phyloP scores from a whole-genome alignment of 306 rosid genomes.

The Heteromeles arbutifolia region DNA sequence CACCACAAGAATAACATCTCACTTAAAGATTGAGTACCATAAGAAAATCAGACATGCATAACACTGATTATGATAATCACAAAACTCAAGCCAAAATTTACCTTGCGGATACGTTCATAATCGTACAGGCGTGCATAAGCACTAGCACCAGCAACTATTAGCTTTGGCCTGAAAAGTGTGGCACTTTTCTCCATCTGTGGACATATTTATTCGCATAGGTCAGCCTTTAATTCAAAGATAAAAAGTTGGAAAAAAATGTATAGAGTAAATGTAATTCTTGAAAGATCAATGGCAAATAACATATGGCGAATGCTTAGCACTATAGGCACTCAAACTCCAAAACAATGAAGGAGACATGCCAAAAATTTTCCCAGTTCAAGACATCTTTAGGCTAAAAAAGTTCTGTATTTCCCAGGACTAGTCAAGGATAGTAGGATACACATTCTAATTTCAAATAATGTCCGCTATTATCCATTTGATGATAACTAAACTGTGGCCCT shows the following conservation, averaged over 20 bases:
- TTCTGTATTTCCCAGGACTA: neutral
- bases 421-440: neutral
- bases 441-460: neutral
- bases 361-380: neutral
- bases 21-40: neutral
- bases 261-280: neutral
- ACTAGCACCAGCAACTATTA: slow-evolving; percentile 50
- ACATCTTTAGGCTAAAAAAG: neutral
- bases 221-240: neutral
- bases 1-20: neutral
- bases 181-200: slow-evolving; percentile 43
- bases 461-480: neutral
- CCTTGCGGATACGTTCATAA: slow-evolving; percentile 42
- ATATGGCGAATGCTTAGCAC: neutral
- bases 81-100: slow-evolving; percentile 2
- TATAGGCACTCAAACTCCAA: neutral
- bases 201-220: neutral
- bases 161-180: slow-evolving; percentile 35
- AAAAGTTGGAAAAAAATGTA: neutral
- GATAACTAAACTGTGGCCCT: neutral
- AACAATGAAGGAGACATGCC: neutral
- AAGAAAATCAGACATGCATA: neutral
- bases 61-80: neutral
- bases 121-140: slow-evolving; percentile 45
- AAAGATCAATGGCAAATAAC: neutral